Percentiles rank a stretch among this genome's conserved stretches.
Conservation (phyloP, 257 asterid species). For the Solanum infundibuliforme region DNA sequence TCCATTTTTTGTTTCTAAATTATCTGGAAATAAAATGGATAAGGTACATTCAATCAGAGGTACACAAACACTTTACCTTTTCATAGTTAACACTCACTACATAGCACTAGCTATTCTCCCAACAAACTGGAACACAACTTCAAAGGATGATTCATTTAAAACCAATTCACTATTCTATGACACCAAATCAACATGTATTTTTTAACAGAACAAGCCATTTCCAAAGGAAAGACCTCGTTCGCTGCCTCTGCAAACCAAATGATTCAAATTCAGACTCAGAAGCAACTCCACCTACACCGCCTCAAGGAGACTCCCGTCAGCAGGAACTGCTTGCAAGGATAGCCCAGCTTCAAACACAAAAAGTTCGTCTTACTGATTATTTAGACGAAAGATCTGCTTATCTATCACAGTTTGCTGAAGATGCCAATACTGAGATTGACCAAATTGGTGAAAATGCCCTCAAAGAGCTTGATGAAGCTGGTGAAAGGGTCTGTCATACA, state of each 20-base stretch:
- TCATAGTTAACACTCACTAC: neutral
- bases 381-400: conserved; percentile 72
- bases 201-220: conserved; percentile 22
- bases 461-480: conserved; percentile 72
- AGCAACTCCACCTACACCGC: conserved; percentile 20
- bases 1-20: neutral
- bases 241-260: conserved; percentile 33
- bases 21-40: neutral
- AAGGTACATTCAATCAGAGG: conserved; percentile 26
- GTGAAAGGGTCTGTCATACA: conserved; percentile 44
- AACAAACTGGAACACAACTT: neutral
- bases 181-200: conserved; percentile 17
- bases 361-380: conserved; percentile 69
- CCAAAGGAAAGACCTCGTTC: conserved; percentile 21
- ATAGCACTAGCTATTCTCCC: neutral
- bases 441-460: conserved; percentile 83
- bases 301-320: conserved; percentile 46
- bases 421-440: conserved; percentile 82
- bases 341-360: conserved; percentile 80
- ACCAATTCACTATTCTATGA: conserved; percentile 48
- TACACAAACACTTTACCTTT: conserved; percentile 9
- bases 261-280: conserved; percentile 30
- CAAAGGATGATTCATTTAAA: conserved; percentile 48
- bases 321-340: conserved; percentile 85
- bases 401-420: conserved; percentile 76